These are phyloP conservation scores for Spathaspora gorwiae DNA, from an alignment of 805 yeast species.

Conservation along the genomic window DNA sequence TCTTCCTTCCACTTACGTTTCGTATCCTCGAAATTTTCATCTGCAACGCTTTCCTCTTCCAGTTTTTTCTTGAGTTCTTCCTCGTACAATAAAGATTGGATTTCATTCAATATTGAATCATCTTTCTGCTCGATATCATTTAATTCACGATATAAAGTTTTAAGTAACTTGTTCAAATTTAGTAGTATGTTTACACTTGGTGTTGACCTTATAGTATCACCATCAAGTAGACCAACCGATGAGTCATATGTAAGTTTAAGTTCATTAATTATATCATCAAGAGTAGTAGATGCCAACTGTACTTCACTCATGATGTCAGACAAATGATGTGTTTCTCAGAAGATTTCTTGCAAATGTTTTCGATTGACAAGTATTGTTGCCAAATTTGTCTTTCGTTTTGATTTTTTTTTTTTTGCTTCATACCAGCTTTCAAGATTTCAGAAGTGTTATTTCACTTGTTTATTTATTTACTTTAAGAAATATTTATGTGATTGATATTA, in stretches of 20 bases:
- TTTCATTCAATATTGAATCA: slow-evolving; percentile 17
- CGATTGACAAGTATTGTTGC: too few species aligned
- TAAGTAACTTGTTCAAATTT: slow-evolving; percentile 42
- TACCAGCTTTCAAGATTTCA: neutral
- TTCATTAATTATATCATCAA: slow-evolving; percentile 50
- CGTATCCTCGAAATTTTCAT: neutral
- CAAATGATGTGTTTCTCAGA: too few species aligned
- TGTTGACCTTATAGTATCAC: slow-evolving; percentile 44
- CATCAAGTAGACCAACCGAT: slow-evolving; percentile 57
- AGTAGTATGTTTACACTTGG: slow-evolving; percentile 41
- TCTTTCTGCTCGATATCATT: slow-evolving; percentile 30
- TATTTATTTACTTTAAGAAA: neutral
- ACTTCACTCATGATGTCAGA: slow-evolving; percentile 2
- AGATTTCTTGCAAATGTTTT: too few species aligned
- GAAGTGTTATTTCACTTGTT: neutral
- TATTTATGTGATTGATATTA: too few species aligned
- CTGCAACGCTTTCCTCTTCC: neutral
- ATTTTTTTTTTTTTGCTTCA: neutral
- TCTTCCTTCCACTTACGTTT: slow-evolving; percentile 5
- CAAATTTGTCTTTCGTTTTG: neutral
- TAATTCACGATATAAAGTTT: slow-evolving; percentile 36
- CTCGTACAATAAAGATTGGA: slow-evolving; percentile 11
- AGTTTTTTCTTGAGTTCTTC: slow-evolving; percentile 3
- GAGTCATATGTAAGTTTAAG: slow-evolving; percentile 53
- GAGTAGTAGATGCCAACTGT: slow-evolving; percentile 35